These are phyloP conservation scores for Acidiella bohemica DNA, from an alignment of 495 filamentous ascomycete genomes.

Conservation along the genomic window DNA sequence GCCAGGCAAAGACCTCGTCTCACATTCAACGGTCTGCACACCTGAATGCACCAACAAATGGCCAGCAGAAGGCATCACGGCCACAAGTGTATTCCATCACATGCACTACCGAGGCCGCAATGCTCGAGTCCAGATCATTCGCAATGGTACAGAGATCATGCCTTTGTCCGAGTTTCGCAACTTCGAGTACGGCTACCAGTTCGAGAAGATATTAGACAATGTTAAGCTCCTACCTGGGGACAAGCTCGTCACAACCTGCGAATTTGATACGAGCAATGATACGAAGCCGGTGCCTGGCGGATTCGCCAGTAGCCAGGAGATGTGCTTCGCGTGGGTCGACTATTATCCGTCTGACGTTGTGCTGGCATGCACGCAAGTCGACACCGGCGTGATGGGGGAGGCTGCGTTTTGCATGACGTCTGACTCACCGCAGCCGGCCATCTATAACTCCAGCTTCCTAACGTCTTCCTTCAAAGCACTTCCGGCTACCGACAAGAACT, in stretches of 20 bases:
- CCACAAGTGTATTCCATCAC: conserved; percentile 4
- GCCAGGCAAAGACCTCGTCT: conserved; percentile 2
- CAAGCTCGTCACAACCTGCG: conserved; percentile 7
- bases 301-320: neutral
- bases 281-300: conserved; percentile 5
- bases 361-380: conserved; percentile 9
- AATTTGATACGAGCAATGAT: conserved; percentile 5
- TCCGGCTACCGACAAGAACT: too few relatives aligned
- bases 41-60: conserved; percentile 6
- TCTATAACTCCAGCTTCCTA: too few relatives aligned
- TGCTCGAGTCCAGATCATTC: conserved; percentile 6
- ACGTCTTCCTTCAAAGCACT: too few relatives aligned
- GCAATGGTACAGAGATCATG: conserved; percentile 4
- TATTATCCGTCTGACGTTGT: conserved; percentile 7
- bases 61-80: conserved; percentile 9
- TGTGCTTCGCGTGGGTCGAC: conserved; percentile 12
- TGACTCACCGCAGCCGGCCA: too few relatives aligned
- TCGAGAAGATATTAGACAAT: neutral
- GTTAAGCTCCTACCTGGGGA: conserved; percentile 7
- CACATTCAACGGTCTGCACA: conserved; percentile 7
- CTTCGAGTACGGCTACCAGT: conserved; percentile 13
- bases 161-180: conserved; percentile 5
- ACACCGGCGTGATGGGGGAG: too few relatives aligned
- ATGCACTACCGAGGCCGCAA: conserved; percentile 9
- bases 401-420: too few relatives aligned